Conservation (phyloP, 768 basidiomycete genomes). For the Dioszegia hungarica region DNA sequence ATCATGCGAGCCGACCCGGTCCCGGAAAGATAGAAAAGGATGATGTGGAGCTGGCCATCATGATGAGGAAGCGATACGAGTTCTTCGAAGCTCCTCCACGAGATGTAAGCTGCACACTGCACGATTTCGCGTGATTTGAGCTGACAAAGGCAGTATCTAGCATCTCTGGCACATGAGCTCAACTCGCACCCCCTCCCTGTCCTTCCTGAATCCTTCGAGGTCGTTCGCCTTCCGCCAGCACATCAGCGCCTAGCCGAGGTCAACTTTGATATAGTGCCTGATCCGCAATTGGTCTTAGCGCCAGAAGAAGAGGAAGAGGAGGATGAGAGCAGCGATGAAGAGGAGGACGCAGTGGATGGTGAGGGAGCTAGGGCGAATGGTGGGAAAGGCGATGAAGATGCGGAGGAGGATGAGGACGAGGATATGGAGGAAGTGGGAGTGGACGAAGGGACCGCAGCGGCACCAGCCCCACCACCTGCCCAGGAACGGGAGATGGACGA, state of each 20-base stretch:
- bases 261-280: slow-evolving; percentile 50
- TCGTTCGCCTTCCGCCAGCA: slow-evolving; percentile 49
- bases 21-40: slow-evolving; percentile 39
- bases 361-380: slow-evolving; percentile 9
- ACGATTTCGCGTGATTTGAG: background rate
- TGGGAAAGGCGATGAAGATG: slow-evolving; percentile 9
- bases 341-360: slow-evolving; percentile 10
- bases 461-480: background rate
- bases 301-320: slow-evolving; percentile 19
- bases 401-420: slow-evolving; percentile 32
- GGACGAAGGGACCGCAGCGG: background rate
- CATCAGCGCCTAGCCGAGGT: slow-evolving; percentile 50
- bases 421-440: slow-evolving; percentile 43
- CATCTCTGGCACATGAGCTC: slow-evolving; percentile 49
- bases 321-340: slow-evolving; percentile 14
- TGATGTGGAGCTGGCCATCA: slow-evolving; percentile 52
- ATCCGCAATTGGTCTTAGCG: slow-evolving; percentile 17
- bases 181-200: slow-evolving; percentile 51
- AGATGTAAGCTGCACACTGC: slow-evolving; percentile 44
- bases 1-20: slow-evolving; percentile 47
- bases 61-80: slow-evolving; percentile 48
- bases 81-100: slow-evolving; percentile 50
- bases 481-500: slow-evolving; percentile 41
- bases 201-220: slow-evolving; percentile 50
- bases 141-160: slow-evolving; percentile 46